Evolutionary conservation across 257 asterid species (phyloP).

Genomic region (Coffea canephora): DNA sequence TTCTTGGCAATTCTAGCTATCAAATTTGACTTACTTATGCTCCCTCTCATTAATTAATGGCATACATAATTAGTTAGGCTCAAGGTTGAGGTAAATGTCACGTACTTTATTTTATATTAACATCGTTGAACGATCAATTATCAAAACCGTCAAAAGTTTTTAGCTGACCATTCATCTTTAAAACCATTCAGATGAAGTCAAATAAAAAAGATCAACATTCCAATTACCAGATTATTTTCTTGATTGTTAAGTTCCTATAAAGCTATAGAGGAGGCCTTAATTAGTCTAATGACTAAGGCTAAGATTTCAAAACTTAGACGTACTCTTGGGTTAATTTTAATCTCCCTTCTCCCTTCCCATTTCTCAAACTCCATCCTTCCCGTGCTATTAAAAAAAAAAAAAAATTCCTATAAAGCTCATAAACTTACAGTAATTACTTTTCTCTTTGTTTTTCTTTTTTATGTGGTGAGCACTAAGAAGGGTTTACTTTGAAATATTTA

Average conservation of each 20-base stretch:
- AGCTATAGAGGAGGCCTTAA: too few species aligned
- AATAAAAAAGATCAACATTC: not conserved
- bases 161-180: not conserved
- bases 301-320: too few species aligned
- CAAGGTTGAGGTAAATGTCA: too few species aligned
- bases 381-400: too few species aligned
- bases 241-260: not conserved
- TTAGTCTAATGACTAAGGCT: too few species aligned
- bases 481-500: not conserved
- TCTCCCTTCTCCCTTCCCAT: too few species aligned
- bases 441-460: not conserved
- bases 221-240: not conserved
- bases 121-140: not conserved
- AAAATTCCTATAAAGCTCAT: not conserved
- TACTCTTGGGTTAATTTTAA: too few species aligned
- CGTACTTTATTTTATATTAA: too few species aligned
- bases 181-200: not conserved
- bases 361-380: too few species aligned
- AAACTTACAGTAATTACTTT: not conserved
- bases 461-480: too few species aligned
- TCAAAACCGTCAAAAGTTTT: too few species aligned
- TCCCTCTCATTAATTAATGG: not conserved
- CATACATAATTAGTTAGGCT: not conserved
- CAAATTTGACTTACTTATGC: not conserved
- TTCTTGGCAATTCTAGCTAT: not conserved